phyloP scores from a whole-genome alignment of 768 basidiomycete species.

The Cystobasidium tubakii region DNA sequence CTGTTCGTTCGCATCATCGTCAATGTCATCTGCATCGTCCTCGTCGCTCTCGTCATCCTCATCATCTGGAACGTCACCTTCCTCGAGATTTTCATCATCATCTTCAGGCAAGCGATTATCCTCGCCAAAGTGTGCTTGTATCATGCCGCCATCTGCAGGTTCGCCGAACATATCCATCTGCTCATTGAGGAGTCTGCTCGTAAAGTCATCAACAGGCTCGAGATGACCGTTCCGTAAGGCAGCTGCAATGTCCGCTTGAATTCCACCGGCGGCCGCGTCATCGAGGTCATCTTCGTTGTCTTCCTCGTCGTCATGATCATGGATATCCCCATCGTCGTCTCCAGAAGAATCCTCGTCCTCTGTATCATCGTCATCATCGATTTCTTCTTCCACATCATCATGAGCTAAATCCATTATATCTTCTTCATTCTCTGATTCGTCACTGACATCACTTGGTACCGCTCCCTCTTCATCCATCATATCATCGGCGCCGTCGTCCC shows the following conservation, averaged over 20 bases:
- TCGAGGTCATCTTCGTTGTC: slow-evolving; percentile 49
- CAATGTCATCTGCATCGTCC: slow-evolving; percentile 40
- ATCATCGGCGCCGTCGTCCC: slow-evolving; percentile 44
- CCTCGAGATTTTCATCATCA: slow-evolving; percentile 10
- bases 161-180: slow-evolving; percentile 31
- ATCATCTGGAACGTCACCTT: slow-evolving; percentile 36
- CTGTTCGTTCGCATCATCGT: slow-evolving; percentile 40
- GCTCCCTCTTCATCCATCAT: slow-evolving; percentile 43
- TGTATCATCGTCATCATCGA: slow-evolving; percentile 59
- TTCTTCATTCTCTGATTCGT: slow-evolving; percentile 61
- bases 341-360: slow-evolving; percentile 61
- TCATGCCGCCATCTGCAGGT: slow-evolving; percentile 22
- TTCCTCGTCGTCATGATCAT: slow-evolving; percentile 60
- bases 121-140: slow-evolving; percentile 17
- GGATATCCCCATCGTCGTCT: slow-evolving; percentile 51
- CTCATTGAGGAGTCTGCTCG: slow-evolving; percentile 2
- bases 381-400: slow-evolving; percentile 66
- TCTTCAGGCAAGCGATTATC: neutral
- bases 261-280: slow-evolving; percentile 49
- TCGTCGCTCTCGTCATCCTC: slow-evolving; percentile 49
- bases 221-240: slow-evolving; percentile 26
- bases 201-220: slow-evolving; percentile 34
- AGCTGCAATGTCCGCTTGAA: slow-evolving; percentile 38
- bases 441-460: slow-evolving; percentile 41
- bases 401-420: slow-evolving; percentile 70